Percentiles rank a stretch among this genome's conserved stretches.
phyloP scores from a whole-genome alignment of 1,284 basidiomycete genomes.

The Meira nashicola region DNA sequence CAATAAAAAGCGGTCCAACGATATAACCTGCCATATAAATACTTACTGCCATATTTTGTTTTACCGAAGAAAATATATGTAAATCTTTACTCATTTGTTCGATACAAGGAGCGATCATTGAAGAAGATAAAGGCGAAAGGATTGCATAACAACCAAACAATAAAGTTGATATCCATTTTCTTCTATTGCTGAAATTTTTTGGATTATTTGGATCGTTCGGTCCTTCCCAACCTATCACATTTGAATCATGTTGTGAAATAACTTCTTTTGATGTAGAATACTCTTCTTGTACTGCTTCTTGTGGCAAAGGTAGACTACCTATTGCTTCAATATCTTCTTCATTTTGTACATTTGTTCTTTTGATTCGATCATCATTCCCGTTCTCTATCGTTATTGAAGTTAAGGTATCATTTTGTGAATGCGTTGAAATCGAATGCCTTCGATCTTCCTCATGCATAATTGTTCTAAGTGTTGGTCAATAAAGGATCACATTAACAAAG shows the following conservation, averaged over 20 bases:
- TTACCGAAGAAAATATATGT: constrained; percentile 60
- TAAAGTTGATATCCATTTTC: constrained; percentile 31
- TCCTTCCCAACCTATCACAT: constrained; percentile 43
- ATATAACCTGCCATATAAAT: constrained; percentile 57
- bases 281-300: too few species aligned
- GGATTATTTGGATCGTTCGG: constrained; percentile 31
- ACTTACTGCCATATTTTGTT: constrained; percentile 65
- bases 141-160: constrained; percentile 37
- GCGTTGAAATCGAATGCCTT: not conserved
- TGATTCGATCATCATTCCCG: too few species aligned
- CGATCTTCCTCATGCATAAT: too few species aligned
- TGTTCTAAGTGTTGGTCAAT: too few species aligned
- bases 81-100: constrained; percentile 22
- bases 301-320: too few species aligned
- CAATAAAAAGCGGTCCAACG: constrained; percentile 57
- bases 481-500: too few species aligned
- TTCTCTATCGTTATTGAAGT: not conserved
- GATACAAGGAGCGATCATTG: constrained; percentile 32
- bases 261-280: too few species aligned
- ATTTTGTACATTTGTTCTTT: too few species aligned
- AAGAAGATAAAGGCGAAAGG: constrained; percentile 33
- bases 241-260: not conserved
- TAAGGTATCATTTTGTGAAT: not conserved
- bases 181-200: constrained; percentile 14
- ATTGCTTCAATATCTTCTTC: too few species aligned